Evolutionary conservation across 305 asterid species (phyloP), one percentile per base, ranked within the genome.

Genomic region (Fraxinus velutina): DNA sequence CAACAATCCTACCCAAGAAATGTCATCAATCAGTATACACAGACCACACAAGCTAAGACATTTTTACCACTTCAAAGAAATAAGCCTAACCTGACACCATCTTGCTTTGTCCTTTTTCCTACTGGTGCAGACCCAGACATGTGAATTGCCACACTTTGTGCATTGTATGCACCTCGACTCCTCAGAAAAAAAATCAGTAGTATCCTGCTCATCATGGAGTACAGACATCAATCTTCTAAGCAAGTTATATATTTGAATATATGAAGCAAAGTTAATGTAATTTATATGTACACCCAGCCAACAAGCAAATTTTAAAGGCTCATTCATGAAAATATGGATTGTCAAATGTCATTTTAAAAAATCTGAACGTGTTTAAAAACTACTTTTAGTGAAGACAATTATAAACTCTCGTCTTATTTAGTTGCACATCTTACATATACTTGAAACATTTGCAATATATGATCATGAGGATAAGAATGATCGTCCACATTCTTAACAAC

Each of bases 71-170:
- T 81, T 76, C 21, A 50, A 19, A 72, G 73, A 73, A 79, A 80
- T 68, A 39, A 82, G 77, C 30, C 82, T 85, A 80, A 92, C 99
- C 99, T 95, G 97, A 76, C 99, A 96, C 99, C 99, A 96, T 90
- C 99, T 92, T 72, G 99, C 98, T 89, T 93, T 96, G 78, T 92
- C 93, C 87, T 96, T 94, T 74, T 92, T 88, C 89, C 98, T 90
- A 68, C 87, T 93, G 36, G 99, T 96, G 90, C 99, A 96, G 84
- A 94, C 88, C 99, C 99, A 96, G 80, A 94, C 88, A 85, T 96
- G 99, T 0, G 98, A 93, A 80, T 91, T 86, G 73, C 98, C 96
- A 93, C 99, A 96, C 86, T 96, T 96, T n/a, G 99, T 96, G 92
- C 99, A 96, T 81, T 93, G 98, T 87, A 96, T 93, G 79, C 94